phyloP scores from a whole-genome alignment of 495 filamentous ascomycete species.

The Neurospora sp. region DNA sequence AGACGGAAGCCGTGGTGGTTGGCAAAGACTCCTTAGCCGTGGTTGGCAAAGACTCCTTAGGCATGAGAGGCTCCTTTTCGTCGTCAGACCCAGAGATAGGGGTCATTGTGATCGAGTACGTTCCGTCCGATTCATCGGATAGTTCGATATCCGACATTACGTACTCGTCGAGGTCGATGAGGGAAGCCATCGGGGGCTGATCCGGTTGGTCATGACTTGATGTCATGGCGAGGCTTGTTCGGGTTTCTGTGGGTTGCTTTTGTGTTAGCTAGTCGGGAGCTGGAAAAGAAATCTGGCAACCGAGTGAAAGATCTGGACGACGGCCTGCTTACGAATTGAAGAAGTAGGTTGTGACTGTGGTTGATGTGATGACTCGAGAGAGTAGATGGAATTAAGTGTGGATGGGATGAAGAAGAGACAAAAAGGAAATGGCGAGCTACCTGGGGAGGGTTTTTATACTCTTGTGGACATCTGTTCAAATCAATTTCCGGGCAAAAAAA shows the following conservation, averaged over 20 bases:
- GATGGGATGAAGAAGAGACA: not conserved
- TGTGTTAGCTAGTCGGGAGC: not conserved
- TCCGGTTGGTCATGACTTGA: not conserved
- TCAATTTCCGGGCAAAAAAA: not conserved
- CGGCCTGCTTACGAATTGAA: not conserved
- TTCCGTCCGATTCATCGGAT: not conserved
- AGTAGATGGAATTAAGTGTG: not conserved
- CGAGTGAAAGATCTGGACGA: not conserved
- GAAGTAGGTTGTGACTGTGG: not conserved
- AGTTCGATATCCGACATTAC: not conserved
- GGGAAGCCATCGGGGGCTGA: not conserved
- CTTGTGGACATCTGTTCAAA: not conserved
- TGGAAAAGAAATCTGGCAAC: not conserved
- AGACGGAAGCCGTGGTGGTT: not conserved
- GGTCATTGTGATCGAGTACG: not conserved
- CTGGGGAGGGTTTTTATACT: not conserved
- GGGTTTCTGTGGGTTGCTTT: not conserved
- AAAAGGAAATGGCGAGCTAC: not conserved
- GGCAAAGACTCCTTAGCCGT: not conserved
- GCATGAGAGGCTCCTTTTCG: not conserved
- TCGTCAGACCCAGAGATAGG: not conserved
- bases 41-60: not conserved
- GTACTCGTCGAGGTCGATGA: not conserved
- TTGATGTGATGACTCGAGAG: not conserved
- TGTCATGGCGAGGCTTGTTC: not conserved